These are phyloP conservation scores for Pythium brassicae DNA, from an alignment of 352 stramenopile species.

Conservation along the genomic window DNA sequence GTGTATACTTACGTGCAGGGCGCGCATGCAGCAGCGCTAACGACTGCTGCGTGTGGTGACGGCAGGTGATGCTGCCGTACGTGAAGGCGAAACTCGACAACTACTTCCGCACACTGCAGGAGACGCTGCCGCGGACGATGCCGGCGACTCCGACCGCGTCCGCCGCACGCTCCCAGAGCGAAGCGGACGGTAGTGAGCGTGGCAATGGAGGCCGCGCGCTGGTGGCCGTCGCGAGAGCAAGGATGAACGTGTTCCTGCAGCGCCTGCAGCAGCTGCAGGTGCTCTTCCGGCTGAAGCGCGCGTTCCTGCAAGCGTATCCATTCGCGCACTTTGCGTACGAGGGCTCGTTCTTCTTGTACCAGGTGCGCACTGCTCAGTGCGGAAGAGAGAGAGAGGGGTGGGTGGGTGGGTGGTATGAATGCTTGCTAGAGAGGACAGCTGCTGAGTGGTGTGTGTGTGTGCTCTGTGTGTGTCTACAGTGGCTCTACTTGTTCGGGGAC, in stretches of 20 bases:
- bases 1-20: too few relatives aligned
- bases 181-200: neutral
- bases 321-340: conserved; percentile 79
- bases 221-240: neutral
- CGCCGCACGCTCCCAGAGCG: neutral
- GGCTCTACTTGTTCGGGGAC: conserved; percentile 83
- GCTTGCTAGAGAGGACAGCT: too few relatives aligned
- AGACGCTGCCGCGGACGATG: conserved; percentile 21
- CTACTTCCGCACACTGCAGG: conserved; percentile 43
- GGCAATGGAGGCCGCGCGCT: neutral
- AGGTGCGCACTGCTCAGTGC: conserved; percentile 41
- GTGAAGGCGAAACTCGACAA: conserved; percentile 75
- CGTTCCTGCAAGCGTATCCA: conserved; percentile 67
- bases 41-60: neutral
- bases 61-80: conserved; percentile 66
- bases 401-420: too few relatives aligned
- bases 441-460: neutral
- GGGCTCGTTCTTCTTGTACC: conserved; percentile 77
- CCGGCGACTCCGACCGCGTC: neutral
- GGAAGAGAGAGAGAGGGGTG: too few relatives aligned
- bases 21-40: neutral
- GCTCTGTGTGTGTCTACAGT: conserved; percentile 24
- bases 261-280: conserved; percentile 42
- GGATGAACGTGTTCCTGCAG: conserved; percentile 36
- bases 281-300: conserved; percentile 42